Percentiles rank a stretch among this genome's conserved stretches.
Conservation (phyloP, 2,329 filamentous ascomycete species). For the Alternaria brassicicola region DNA sequence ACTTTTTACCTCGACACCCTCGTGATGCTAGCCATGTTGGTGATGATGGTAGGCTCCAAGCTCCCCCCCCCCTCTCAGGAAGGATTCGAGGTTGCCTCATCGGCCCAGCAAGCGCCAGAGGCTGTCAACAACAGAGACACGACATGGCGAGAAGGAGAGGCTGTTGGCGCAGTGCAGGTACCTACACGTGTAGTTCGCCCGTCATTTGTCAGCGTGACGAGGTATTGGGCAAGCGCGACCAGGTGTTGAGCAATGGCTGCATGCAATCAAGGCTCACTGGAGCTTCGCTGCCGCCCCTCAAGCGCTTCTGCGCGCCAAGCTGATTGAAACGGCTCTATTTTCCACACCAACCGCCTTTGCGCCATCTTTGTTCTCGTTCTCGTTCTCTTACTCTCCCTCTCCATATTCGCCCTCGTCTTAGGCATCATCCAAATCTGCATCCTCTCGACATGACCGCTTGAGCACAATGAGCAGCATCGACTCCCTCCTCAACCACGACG, state of each 20-base stretch:
- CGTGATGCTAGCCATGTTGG: not conserved
- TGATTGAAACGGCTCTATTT: conserved; percentile 22
- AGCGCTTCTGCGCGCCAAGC: conserved; percentile 20
- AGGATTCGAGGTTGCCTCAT: conserved; percentile 16
- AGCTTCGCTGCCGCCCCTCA: conserved; percentile 5
- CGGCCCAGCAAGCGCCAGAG: not conserved
- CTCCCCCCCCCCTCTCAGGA: conserved; percentile 2
- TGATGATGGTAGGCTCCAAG: not conserved
- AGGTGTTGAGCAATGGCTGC: conserved; percentile 4
- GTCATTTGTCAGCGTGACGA: conserved; percentile 14
- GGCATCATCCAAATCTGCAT: conserved; percentile 3
- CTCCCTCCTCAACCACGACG: conserved; percentile 45
- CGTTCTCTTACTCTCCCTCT: not conserved
- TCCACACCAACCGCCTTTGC: conserved; percentile 16
- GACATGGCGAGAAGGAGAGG: not conserved
- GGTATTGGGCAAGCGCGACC: not conserved
- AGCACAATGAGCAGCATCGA: conserved; percentile 45
- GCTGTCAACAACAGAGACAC: not conserved
- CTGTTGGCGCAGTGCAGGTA: not conserved
- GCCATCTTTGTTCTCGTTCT: conserved; percentile 1
- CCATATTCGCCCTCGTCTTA: not conserved
- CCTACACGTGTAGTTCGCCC: not conserved
- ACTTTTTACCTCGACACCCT: not conserved
- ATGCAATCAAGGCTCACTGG: conserved; percentile 9
- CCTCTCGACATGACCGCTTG: conserved; percentile 15